Evolutionary conservation across 1,284 basidiomycete species (phyloP), one percentile per base, ranked within the genome.

Genomic region (Boletellus deceptivus): DNA sequence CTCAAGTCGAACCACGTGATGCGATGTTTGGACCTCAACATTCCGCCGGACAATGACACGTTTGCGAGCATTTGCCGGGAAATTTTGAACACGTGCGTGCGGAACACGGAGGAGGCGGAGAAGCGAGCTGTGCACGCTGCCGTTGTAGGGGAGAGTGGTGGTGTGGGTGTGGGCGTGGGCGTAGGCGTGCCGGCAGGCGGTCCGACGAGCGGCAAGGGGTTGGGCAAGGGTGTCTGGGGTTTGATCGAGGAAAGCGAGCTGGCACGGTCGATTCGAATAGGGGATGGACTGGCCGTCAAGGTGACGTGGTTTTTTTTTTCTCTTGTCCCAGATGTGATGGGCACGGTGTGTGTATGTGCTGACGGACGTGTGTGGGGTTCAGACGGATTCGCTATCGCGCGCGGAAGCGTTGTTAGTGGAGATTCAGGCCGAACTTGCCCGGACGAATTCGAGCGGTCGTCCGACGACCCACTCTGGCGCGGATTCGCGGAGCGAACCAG

Each of bases 21-120:
- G 75, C 79, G 97, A 0, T 99, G 96, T 65, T 75, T 99, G 45
- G 96, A 99, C 70, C 70, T 99, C 42, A 91, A 93, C 59, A 93
- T 98, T 34, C 91, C 91, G 3, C 87, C 92, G 0, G 91, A 87
- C 43, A 86, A 95, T 53, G 89, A 93, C 49, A 88, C 89, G 59
- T 90, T 93, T 70, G 90, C 93, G n/a, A 77, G 83, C 52, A 82
- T 88, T 75, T 90, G 88, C 60, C 74, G 87, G 16, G 86, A 91
- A 50, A 91, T 91, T 44, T 66, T 91, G 55, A 85, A 84, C 59
- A 83, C 84, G 16, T 98, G 95, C 67, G 83, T 97, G 11, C 77
- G 95, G 52, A 97, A 97, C 61, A 97, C 92, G 0, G 93, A 97
- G 66, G 84, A 84, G 55, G 88, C 87, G 0, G 85, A 86, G 9